Evolutionary conservation across 306 rosid genomes (phyloP).

Genomic region (Crotalaria pallida): DNA sequence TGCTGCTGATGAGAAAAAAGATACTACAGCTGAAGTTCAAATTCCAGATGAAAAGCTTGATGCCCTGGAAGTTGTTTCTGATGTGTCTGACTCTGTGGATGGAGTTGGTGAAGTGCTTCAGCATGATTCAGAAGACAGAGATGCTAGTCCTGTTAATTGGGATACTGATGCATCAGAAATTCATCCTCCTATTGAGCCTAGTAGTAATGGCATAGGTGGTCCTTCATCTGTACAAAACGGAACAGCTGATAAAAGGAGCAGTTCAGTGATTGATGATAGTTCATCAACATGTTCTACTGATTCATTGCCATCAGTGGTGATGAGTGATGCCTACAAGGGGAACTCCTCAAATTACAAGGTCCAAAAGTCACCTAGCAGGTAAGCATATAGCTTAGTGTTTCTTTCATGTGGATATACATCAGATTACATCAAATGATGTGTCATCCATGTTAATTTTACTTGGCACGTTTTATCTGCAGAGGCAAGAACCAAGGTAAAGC

Average conservation of each 20-base stretch:
- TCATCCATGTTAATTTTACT: slow-evolving; percentile 3
- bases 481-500: slow-evolving; percentile 56
- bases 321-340: slow-evolving; percentile 62
- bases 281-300: slow-evolving; percentile 96
- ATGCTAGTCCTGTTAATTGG: slow-evolving; percentile 79
- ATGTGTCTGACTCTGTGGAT: slow-evolving; percentile 76
- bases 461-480: slow-evolving; percentile 41
- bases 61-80: slow-evolving; percentile 67
- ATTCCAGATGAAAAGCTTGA: slow-evolving; percentile 57
- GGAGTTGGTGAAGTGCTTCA: slow-evolving; percentile 59
- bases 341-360: slow-evolving; percentile 44
- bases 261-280: slow-evolving; percentile 77
- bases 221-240: slow-evolving; percentile 62
- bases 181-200: slow-evolving; percentile 61
- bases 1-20: slow-evolving; percentile 47
- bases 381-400: slow-evolving; percentile 18
- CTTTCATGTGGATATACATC: background rate
- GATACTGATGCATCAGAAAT: slow-evolving; percentile 93
- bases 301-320: slow-evolving; percentile 74
- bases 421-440: background rate
- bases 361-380: slow-evolving; percentile 71
- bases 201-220: slow-evolving; percentile 56
- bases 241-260: slow-evolving; percentile 56
- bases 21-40: slow-evolving; percentile 48
- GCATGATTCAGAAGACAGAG: slow-evolving; percentile 89